phyloP scores from a whole-genome alignment of 2,329 filamentous ascomycete genomes.

The Beauveria asiatica region DNA sequence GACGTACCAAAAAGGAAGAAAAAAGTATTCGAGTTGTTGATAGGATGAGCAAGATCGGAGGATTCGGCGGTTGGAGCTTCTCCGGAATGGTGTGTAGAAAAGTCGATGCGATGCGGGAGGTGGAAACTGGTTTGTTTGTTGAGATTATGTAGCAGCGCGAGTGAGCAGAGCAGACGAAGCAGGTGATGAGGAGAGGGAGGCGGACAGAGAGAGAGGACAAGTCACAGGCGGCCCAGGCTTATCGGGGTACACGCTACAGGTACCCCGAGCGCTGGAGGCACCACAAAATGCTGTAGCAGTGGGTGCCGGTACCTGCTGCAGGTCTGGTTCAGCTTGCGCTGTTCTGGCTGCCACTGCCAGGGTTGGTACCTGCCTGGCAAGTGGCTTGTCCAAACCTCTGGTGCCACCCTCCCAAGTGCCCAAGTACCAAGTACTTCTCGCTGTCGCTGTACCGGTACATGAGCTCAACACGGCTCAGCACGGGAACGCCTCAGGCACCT shows the following conservation, averaged over 20 bases:
- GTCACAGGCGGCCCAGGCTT: neutral
- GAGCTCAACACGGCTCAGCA: neutral
- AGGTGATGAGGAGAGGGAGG: neutral
- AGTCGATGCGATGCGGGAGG: conserved; percentile 1
- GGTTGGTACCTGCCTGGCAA: neutral
- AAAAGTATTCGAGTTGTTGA: neutral
- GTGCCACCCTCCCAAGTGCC: neutral
- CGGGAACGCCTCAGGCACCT: neutral
- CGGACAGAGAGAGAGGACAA: neutral
- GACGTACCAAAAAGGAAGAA: conserved; percentile 1
- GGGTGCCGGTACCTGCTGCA: neutral
- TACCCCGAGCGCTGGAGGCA: neutral
- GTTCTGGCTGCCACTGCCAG: neutral
- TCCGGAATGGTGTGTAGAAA: conserved; percentile 6
- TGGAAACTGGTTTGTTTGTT: conserved; percentile 12
- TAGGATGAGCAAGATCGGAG: conserved; percentile 1
- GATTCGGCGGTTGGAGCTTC: conserved; percentile 3
- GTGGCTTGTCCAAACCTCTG: no score
- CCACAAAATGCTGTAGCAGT: neutral
- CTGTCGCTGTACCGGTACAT: neutral
- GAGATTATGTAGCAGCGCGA: conserved; percentile 8
- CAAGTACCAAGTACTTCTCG: neutral
- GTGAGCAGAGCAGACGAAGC: neutral
- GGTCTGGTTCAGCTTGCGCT: neutral
- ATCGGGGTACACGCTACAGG: neutral